These are phyloP conservation scores for Adansonia grandidieri DNA, from an alignment of 441 rosid species.

Conservation along the genomic window DNA sequence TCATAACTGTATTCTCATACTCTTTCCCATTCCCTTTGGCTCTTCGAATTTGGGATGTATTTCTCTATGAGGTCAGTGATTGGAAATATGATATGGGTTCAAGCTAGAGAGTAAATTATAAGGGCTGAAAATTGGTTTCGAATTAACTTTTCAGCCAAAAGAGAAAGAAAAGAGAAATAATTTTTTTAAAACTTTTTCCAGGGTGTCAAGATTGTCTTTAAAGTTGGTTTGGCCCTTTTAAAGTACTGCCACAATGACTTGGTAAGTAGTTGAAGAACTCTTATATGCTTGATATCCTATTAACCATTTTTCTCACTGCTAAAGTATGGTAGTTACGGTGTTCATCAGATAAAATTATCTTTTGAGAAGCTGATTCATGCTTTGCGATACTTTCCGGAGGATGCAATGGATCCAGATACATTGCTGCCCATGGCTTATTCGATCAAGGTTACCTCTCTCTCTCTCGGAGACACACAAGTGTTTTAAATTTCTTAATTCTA, in stretches of 20 bases:
- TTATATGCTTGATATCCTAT: constrained; percentile 14
- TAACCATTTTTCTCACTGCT: constrained; percentile 6
- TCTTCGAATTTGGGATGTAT: constrained; percentile 96
- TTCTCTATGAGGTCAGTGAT: constrained; percentile 76
- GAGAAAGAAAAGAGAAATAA: too few relatives aligned
- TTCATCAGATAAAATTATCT: constrained; percentile 65
- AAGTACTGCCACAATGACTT: constrained; percentile 86
- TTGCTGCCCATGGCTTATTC: constrained; percentile 87
- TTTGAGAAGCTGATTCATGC: constrained; percentile 91
- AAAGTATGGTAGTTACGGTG: not conserved
- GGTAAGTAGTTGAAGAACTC: constrained; percentile 45
- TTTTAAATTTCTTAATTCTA: not conserved
- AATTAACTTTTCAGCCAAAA: not conserved
- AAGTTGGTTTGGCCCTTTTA: constrained; percentile 86
- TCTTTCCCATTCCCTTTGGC: constrained; percentile 85
- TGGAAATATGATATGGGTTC: not conserved
- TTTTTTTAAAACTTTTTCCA: constrained; percentile 30
- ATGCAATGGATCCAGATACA: constrained; percentile 88
- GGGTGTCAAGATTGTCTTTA: constrained; percentile 93
- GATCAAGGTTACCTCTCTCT: constrained; percentile 62
- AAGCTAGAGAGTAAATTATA: constrained; percentile 3
- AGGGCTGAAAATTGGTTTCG: constrained; percentile 4
- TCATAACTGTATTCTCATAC: constrained; percentile 89
- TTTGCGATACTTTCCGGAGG: constrained; percentile 81
- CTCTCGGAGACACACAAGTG: not conserved